Evolutionary conservation across 306 rosid genomes (phyloP).

Genomic region (Abrus precatorius): DNA sequence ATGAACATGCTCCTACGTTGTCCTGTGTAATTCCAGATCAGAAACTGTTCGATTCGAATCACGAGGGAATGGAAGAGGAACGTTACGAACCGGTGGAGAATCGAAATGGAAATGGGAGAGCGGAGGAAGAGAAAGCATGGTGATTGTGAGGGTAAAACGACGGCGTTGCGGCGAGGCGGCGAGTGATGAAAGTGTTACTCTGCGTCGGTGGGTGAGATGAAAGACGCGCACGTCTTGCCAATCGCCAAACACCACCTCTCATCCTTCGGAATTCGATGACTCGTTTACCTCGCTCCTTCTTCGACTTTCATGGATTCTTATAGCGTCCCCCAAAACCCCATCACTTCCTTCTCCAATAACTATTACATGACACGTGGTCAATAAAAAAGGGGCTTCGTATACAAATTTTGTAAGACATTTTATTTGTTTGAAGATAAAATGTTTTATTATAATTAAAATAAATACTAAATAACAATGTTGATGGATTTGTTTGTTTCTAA

Average conservation of each 20-base stretch:
- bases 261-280: background rate
- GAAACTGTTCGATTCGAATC: background rate
- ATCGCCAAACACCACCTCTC: conserved; percentile 57
- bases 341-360: too few species aligned
- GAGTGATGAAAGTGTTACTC: conserved; percentile 7
- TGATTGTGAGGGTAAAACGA: conserved; percentile 44
- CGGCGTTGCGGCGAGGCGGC: conserved; percentile 47
- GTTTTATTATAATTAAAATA: too few species aligned
- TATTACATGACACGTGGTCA: too few species aligned
- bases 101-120: conserved; percentile 26
- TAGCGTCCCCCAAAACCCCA: too few species aligned
- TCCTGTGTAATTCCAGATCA: background rate
- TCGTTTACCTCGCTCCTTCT: background rate
- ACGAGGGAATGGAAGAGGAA: conserved; percentile 8
- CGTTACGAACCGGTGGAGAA: conserved; percentile 38
- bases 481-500: too few species aligned
- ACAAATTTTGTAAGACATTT: too few species aligned
- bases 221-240: conserved; percentile 49
- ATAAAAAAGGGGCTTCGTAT: too few species aligned
- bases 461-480: too few species aligned
- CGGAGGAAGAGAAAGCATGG: conserved; percentile 40
- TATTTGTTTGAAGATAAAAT: too few species aligned
- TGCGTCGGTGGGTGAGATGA: conserved; percentile 20
- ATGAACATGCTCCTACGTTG: conserved; percentile 54
- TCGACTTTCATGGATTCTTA: background rate